Base-by-base conservation (phyloP, 2,329 filamentous ascomycete species). In the Didymella glomerata region DNA sequence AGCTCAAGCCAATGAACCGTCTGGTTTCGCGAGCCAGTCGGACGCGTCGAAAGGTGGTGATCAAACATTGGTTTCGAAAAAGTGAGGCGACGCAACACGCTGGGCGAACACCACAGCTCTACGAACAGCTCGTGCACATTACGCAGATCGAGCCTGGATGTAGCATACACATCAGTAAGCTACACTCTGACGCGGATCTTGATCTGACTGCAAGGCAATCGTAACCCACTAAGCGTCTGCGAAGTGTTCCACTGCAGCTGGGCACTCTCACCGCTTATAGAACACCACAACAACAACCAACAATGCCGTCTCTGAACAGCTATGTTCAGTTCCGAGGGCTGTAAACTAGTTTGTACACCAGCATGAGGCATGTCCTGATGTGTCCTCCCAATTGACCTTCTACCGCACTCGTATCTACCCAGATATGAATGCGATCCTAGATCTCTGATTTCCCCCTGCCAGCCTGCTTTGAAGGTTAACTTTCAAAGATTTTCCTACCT, bases 1-100 rank as follows among this genome's bases (percentile, higher is more conserved):
- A 47, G 32, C 50, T 54, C 50, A 24, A 46, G 42, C 50, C 50
- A 54, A 47, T 47, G 18, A 16, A 9, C 10, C 10, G 9, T 13
- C n/a, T 20, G 16, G 6, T 5, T 13, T 20, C 5, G 22, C n/a
- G n/a, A 24, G 30, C 50, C 42, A 46, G 42, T 52, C 28, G 22
- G 14, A n/a, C 24, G n/a, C 11, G 10, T 22, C 38, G 38, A 28
- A 7, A 22, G 8, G n/a, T 27, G 18, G 6, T 30, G 36, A 50
- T 50, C n/a, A 30, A 20, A 42, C 48, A 22, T 22, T 18, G 18
- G 36, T 40, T 6, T 40, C 36, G 22, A 13, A 38, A 40, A 20
- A 20, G 36, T 40, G 36, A 40, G 36, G 36, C 36, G 36, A 22
- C 36, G 18, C 36, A 22, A 40, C 13, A 18, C 11, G 8, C 36